Evolutionary conservation across 2,329 filamentous ascomycete genomes (phyloP), one percentile per base, ranked within the genome.

Genomic region (Cylindrodendrum hubeiense): DNA sequence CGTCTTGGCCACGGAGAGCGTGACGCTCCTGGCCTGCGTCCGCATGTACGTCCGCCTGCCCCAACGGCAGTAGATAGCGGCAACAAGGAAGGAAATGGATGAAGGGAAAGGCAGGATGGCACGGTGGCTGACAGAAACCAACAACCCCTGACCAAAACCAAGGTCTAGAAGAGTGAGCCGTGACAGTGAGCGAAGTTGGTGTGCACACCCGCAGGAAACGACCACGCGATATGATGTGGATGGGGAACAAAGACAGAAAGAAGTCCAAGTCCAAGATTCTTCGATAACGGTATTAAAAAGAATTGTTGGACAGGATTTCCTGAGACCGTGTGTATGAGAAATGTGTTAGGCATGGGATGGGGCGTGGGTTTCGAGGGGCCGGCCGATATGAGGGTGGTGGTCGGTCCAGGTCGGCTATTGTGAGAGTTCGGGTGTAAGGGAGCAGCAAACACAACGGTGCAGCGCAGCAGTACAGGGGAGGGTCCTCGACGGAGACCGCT

Each of bases 351-450:
- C 41, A 28, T 22, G 33, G 50, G 30, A 28, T 22, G 33, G 50
- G 30, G 28, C 17, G 13, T 59, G 59, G 24, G 51, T 41, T 64
- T 51, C 39, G 30, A 60, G 41, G 28, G 65, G 41, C 26, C 22
- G 51, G 50, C 19, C 22, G 66, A 66, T 65, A 62, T 71, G 50
- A 70, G 46, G 47, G 63, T 62, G 56, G 55, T 49, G 47, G 66
- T 74, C 71, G 71, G 71, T 65, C 65, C 64, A 71, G 65, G 53
- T 74, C 71, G 71, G 71, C 71, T 74, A 74, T 67, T 67, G 60
- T 55, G 39, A 28, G 21, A 39, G 65, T 49, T 73, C 70, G 70
- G 70, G 49, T 71, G 60, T 57, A 74, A 72, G 71, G 71, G 68
- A 59, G 47, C 22, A 28, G 17, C 12, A 15, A 28, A 22, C 12